Evolutionary conservation across 2,329 filamentous ascomycete species (phyloP), one percentile per base, ranked within the genome.

Genomic region (Camillea tinctor): DNA sequence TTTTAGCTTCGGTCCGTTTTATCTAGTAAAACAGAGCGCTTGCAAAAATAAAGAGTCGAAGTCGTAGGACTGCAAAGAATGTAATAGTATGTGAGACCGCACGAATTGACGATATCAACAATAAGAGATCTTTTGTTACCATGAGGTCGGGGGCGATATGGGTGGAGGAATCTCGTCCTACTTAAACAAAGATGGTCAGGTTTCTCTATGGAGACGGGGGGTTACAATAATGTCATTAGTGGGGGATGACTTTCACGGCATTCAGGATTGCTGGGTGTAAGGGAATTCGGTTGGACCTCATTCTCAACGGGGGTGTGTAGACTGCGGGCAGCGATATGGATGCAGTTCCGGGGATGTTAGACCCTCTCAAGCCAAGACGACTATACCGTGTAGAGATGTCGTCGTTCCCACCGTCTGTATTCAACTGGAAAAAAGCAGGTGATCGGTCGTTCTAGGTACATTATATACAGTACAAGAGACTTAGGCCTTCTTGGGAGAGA

Each of bases 361-460:
- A 64, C 66, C 69, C 66, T 64, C 67, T 30, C 67, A 63, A 68
- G 69, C 70, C 68, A 71, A 71, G 69, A 64, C n/a, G 57, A 50
- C 58, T 60, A 64, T 62, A 60, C 64, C 60, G 60, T 65, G 36
- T 11, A 6, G 36, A 44, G 60, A n/a, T n/a, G n/a, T 63, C 60
- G 58, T 54, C 8, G 58, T 50, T 58, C 57, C 62, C 60, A 66
- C 62, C 54, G 59, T 63, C 60, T 64, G 58, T 57, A 59, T 60
- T 58, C 58, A 53, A 61, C 60, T 57, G 59, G 58, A 49, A 40
- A n/a, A 52, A 52, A 30, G 36, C 36, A 44, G 36, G 36, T 44
- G 36, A 44, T 15, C 36, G 36, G 61, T 62, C 64, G 60, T 64
- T 57, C 62, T 59, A 60, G 24, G 23, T 44, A 44, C 36, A 44